Evolutionary conservation across 495 filamentous ascomycete species (phyloP).

Genomic region (Astrothelium macrocarpum): DNA sequence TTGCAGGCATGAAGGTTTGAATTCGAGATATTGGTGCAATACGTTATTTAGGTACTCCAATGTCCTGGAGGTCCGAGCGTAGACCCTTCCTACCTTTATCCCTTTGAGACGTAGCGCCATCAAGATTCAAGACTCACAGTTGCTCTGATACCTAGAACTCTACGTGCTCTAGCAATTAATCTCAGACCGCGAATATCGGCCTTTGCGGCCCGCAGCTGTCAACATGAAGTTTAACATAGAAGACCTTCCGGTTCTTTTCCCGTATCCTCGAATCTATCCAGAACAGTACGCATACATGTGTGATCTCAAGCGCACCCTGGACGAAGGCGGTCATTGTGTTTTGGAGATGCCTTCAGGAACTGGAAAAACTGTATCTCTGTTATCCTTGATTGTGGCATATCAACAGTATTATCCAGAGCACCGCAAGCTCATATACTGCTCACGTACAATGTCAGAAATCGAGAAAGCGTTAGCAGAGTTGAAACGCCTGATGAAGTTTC

Average conservation of each 20-base stretch:
- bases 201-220: slow-evolving; percentile 14
- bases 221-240: slow-evolving; percentile 97
- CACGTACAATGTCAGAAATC: slow-evolving; percentile 90
- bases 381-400: slow-evolving; percentile 93
- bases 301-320: slow-evolving; percentile 93
- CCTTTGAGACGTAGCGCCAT: too few species aligned
- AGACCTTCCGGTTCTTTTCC: slow-evolving; percentile 91
- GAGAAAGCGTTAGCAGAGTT: slow-evolving; percentile 94
- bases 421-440: slow-evolving; percentile 96
- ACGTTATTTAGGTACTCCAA: too few species aligned
- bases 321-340: slow-evolving; percentile 92
- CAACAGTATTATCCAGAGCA: slow-evolving; percentile 85
- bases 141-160: background rate
- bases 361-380: slow-evolving; percentile 90
- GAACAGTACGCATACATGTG: slow-evolving; percentile 99
- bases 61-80: too few species aligned
- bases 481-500: slow-evolving; percentile 88
- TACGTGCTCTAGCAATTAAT: background rate
- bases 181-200: background rate
- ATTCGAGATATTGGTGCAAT: too few species aligned
- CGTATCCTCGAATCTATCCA: slow-evolving; percentile 95
- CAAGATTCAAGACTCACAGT: background rate
- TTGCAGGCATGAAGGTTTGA: too few species aligned
- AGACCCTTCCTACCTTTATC: too few species aligned
- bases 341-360: slow-evolving; percentile 99